Evolutionary conservation across 2,329 filamentous ascomycete genomes (phyloP), one percentile per base, ranked within the genome.

Genomic region (Neoascochyta sp.): DNA sequence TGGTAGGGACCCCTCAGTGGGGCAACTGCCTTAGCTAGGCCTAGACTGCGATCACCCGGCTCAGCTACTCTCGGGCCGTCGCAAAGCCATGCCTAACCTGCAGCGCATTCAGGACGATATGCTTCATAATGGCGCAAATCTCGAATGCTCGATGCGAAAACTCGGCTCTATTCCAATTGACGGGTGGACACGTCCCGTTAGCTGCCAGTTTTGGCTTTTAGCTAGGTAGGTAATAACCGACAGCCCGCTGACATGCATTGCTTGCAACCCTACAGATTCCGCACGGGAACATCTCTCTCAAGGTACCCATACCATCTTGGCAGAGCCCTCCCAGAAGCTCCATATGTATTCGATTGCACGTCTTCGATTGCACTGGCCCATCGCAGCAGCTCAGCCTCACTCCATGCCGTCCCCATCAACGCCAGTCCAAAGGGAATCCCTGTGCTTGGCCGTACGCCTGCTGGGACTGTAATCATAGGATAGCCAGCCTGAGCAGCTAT

Each of bases 401-500:
- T 70, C 68, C 74, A 83, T 0, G 78, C 79, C 1, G 77, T 81
- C 29, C 77, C 57, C 65, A 77, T 71, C 8, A 70, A 32, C 16
- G 55, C 64, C 5, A 71, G 36, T 1, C 67, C 67, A 39, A 64
- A 70, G 4, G 67, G 67, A 63, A 71, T 67, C 1, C 65, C 65
- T 3, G 47, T 64, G 5, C 54, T 62, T 1, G 60, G 44, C 42
- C 74, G 67, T 5, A 77, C 64, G 1, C 79, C 79, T 0, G 72
- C 78, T 0, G 83, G 83, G 1, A 88, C 54, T 0, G 82, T 85
- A 28, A 87, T 69, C 52, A 84, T 71, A 0, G 83, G 83, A 51
- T 87, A 88, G 0, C 83, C 82, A 6, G 83, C 84, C 61, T 87
- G 81, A 0, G 84, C 83, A 0, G 81, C 79, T 36, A 85, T 75